Conservation (phyloP, 345 rosid genomes). For the Ceriops decandra region DNA sequence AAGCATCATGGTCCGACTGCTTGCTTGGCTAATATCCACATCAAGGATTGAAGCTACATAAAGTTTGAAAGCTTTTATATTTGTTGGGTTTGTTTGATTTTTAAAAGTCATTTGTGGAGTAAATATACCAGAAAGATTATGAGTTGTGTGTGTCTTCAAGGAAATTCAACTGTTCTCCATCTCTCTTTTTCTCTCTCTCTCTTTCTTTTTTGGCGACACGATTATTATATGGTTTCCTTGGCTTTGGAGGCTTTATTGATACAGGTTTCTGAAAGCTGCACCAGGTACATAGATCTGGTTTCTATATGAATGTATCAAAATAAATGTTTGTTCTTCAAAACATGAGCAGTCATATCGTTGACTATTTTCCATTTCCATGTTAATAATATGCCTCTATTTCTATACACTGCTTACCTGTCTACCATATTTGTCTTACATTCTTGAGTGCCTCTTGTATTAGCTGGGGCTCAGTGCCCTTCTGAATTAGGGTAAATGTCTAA, state of each 20-base stretch:
- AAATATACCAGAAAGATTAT: neutral
- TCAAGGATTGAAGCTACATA: slow-evolving; percentile 2
- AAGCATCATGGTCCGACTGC: slow-evolving; percentile 62
- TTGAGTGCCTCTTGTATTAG: neutral
- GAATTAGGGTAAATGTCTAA: neutral
- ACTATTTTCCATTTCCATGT: slow-evolving; percentile 16
- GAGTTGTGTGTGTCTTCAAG: neutral
- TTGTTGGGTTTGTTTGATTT: slow-evolving; percentile 2
- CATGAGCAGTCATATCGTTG: neutral
- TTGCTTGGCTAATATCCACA: slow-evolving; percentile 19
- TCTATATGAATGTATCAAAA: slow-evolving; percentile 15
- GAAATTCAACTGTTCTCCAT: neutral
- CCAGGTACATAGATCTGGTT: slow-evolving; percentile 12
- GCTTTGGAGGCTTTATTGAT: slow-evolving; percentile 9
- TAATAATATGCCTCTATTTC: slow-evolving; percentile 10
- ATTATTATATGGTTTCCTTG: neutral
- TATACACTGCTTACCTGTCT: neutral
- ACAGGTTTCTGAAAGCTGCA: slow-evolving; percentile 14
- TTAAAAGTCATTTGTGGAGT: neutral
- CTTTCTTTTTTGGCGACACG: neutral
- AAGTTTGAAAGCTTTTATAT: slow-evolving; percentile 1
- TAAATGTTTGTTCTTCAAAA: slow-evolving; percentile 5
- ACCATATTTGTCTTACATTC: slow-evolving; percentile 1
- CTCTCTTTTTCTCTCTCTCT: neutral
- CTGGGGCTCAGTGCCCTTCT: slow-evolving; percentile 23